Evolutionary conservation across 768 basidiomycete genomes (phyloP), one percentile per base, ranked within the genome.

Genomic region (Auricularia cornea): DNA sequence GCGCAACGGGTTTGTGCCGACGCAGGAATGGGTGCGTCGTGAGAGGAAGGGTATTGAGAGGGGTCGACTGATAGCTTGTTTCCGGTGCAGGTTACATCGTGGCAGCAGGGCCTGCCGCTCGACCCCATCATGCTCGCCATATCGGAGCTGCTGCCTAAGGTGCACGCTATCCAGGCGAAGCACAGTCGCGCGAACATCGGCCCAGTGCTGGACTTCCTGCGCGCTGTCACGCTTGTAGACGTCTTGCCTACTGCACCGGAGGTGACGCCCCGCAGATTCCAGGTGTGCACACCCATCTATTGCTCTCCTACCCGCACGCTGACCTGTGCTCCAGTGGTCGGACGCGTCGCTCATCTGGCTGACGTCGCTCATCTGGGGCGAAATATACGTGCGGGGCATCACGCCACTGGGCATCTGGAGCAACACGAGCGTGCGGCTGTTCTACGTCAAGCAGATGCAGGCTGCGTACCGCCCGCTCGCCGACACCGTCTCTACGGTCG

Each of bases 61-160:
- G n/a, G 8, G 20, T 44, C 69, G 29, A 30, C 12, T 14, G 44
- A 33, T 66, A 44, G 8, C 16, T 10, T 38, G 35, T 14, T 60
- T 59, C 60, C 12, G 30, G 4, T 11, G 23, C 63, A 90, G 90
- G 89, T 94, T 3, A 84, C 90, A 26, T 94, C 94, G 2, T 98
- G 96, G 96, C 92, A 96, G 68, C 92, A 95, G 81, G 95, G 95
- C 93, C 80, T 98, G 32, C 95, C 96, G 10, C 80, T 98, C 44
- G 94, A 97, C 71, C 80, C 86, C 2, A 86, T 97, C 44, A 87
- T 96, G 79, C 74, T 97, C 23, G 78, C 92, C n/a, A 87, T 94
- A 31, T 90, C 92, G 2, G 94, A 97, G 73, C 79, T 97, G 30
- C 76, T 91, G 33, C 92, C 94, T 18, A 90, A 89, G 72, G 81